Conservation (phyloP, 495 filamentous ascomycete genomes). For the Chlorociboria aeruginascens region DNA sequence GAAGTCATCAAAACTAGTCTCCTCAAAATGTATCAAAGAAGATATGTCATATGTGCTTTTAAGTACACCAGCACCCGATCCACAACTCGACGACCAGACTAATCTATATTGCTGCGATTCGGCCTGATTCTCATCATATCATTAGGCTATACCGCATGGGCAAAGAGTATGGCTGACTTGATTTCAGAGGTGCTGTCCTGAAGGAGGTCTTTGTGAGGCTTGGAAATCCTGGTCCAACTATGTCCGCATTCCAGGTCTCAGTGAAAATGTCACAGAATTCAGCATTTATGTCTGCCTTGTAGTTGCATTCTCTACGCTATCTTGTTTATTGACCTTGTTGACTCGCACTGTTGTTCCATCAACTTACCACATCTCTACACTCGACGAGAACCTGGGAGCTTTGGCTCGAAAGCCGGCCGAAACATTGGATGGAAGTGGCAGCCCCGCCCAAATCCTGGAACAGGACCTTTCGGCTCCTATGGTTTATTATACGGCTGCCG, state of each 20-base stretch:
- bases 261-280: slow-evolving; percentile 59
- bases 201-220: slow-evolving; percentile 49
- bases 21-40: too few relatives aligned
- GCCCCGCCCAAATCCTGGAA: slow-evolving; percentile 26
- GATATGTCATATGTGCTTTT: background rate
- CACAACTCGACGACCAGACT: background rate
- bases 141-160: background rate
- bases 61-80: background rate
- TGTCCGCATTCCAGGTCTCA: slow-evolving; percentile 35
- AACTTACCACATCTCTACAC: slow-evolving; percentile 67
- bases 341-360: slow-evolving; percentile 90
- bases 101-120: too few relatives aligned
- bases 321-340: slow-evolving; percentile 70
- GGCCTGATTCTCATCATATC: too few relatives aligned
- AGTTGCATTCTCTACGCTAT: slow-evolving; percentile 56
- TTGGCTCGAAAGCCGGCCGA: slow-evolving; percentile 21
- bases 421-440: slow-evolving; percentile 25
- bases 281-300: slow-evolving; percentile 58
- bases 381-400: slow-evolving; percentile 64
- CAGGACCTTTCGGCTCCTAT: slow-evolving; percentile 47
- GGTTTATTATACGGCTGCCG: slow-evolving; percentile 91
- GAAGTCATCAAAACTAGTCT: too few relatives aligned
- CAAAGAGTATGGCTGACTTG: slow-evolving; percentile 4
- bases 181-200: slow-evolving; percentile 55
- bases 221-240: slow-evolving; percentile 72